Evolutionary conservation across 352 stramenopile genomes (phyloP).

Genomic region (Phytophthora aleatoria): DNA sequence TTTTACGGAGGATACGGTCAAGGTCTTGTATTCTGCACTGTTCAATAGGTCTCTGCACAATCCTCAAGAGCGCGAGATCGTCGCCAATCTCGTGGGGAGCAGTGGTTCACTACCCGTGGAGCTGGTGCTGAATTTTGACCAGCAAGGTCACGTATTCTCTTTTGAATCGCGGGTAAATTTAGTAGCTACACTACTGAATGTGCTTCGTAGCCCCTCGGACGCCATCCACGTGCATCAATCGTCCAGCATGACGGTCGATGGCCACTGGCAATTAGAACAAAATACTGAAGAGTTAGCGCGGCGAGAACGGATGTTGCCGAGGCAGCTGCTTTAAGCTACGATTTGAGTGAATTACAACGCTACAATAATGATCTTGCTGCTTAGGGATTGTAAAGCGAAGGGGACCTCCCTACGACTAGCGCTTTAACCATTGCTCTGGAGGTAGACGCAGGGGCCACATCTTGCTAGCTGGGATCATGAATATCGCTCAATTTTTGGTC

Average conservation of each 20-base stretch:
- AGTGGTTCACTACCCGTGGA: constrained; percentile 11
- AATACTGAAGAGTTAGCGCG: constrained; percentile 17
- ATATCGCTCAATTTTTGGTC: too few species aligned
- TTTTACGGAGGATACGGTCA: constrained; percentile 46
- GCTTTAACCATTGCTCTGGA: too few species aligned
- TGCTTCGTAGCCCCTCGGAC: constrained; percentile 38
- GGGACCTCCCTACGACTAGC: too few species aligned
- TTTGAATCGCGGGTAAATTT: constrained; percentile 65
- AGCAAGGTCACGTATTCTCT: constrained; percentile 71
- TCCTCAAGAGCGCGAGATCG: background rate
- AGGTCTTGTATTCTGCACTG: constrained; percentile 52
- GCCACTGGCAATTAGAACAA: constrained; percentile 40
- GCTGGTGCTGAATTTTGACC: constrained; percentile 79
- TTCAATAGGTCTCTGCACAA: constrained; percentile 11
- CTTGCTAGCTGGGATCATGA: too few species aligned
- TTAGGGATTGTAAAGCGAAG: too few species aligned
- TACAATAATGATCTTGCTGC: too few species aligned
- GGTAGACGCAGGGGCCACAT: too few species aligned
- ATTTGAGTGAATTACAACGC: too few species aligned
- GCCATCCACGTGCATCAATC: constrained; percentile 26
- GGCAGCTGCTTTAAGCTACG: constrained; percentile 19
- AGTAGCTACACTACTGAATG: constrained; percentile 27
- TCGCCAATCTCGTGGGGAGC: background rate
- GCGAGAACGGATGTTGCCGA: constrained; percentile 22
- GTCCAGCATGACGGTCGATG: constrained; percentile 36